Percentiles rank a stretch among this genome's conserved stretches.
These are phyloP conservation scores for Panicum hallii DNA, from an alignment of 202 grass and related monocot species.

Conservation along the genomic window DNA sequence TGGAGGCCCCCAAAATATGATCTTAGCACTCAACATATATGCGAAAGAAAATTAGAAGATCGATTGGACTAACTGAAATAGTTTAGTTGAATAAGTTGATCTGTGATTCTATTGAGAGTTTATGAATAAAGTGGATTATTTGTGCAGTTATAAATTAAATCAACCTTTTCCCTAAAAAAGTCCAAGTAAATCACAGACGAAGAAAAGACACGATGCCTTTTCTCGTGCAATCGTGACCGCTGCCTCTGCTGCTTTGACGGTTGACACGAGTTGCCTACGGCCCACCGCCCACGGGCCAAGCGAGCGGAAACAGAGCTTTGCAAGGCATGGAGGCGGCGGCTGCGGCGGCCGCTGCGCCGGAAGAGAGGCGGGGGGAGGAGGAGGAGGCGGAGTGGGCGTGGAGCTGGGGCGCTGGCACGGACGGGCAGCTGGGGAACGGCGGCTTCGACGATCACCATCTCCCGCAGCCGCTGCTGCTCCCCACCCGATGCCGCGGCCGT, in stretches of 20 bases:
- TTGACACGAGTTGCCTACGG: not conserved
- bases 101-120: too few species aligned
- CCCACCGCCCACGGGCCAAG: not conserved
- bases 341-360: not conserved
- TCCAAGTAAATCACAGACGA: too few species aligned
- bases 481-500: conserved; percentile 50
- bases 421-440: conserved; percentile 83
- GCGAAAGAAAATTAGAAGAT: too few species aligned
- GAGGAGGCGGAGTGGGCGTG: conserved; percentile 54
- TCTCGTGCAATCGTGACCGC: not conserved
- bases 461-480: conserved; percentile 62
- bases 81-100: too few species aligned
- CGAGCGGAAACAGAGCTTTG: not conserved
- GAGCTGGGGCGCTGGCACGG: conserved; percentile 84
- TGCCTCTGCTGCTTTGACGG: not conserved
- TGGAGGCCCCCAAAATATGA: too few species aligned
- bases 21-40: too few species aligned
- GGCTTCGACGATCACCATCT: conserved; percentile 58
- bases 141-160: too few species aligned
- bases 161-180: too few species aligned
- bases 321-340: conserved; percentile 25
- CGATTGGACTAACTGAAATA: too few species aligned
- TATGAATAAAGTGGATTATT: too few species aligned
- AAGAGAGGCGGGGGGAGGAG: conserved; percentile 17
- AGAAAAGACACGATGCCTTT: not conserved